phyloP scores from a whole-genome alignment of 2,329 filamentous ascomycete species.

The Botryotinia globosa region DNA sequence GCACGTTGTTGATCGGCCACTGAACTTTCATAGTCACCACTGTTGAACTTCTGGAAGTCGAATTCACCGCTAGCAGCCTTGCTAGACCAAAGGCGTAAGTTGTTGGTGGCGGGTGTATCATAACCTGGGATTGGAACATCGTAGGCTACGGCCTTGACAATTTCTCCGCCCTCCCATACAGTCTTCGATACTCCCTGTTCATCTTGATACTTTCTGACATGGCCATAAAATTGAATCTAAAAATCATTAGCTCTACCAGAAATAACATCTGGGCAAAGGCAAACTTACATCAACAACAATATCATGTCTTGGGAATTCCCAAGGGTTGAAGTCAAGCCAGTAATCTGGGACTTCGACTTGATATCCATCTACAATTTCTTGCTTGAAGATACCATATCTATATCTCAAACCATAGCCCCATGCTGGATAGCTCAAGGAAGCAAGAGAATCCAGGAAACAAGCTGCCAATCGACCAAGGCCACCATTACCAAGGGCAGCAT shows the following conservation, averaged over 20 bases:
- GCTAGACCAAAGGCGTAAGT: constrained; percentile 94
- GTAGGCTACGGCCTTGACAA: constrained; percentile 87
- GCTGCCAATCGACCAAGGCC: constrained; percentile 92
- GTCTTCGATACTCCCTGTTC: constrained; percentile 71
- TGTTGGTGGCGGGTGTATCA: constrained; percentile 87
- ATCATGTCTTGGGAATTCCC: constrained; percentile 96
- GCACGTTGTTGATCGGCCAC: constrained; percentile 97
- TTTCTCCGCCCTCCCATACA: constrained; percentile 90
- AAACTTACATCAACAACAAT: constrained; percentile 76
- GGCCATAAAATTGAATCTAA: constrained; percentile 86
- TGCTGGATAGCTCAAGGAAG: constrained; percentile 89
- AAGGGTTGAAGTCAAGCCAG: constrained; percentile 99
- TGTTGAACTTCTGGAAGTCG: constrained; percentile 99
- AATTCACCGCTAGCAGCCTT: constrained; percentile 97
- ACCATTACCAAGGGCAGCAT: constrained; percentile 93
- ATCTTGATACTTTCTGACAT: constrained; percentile 72
- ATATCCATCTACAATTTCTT: constrained; percentile 97
- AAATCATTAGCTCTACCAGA: constrained; percentile 21
- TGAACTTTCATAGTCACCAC: constrained; percentile 90
- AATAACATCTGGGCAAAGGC: constrained; percentile 34
- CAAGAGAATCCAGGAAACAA: constrained; percentile 95
- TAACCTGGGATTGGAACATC: constrained; percentile 92
- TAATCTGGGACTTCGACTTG: constrained; percentile 98
- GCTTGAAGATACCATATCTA: constrained; percentile 97
- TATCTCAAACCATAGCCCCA: constrained; percentile 98